Percentiles rank a stretch among this genome's conserved stretches.
Conservation (phyloP, 2,329 filamentous ascomycete genomes). For the Ophioceras dolichostomum region DNA sequence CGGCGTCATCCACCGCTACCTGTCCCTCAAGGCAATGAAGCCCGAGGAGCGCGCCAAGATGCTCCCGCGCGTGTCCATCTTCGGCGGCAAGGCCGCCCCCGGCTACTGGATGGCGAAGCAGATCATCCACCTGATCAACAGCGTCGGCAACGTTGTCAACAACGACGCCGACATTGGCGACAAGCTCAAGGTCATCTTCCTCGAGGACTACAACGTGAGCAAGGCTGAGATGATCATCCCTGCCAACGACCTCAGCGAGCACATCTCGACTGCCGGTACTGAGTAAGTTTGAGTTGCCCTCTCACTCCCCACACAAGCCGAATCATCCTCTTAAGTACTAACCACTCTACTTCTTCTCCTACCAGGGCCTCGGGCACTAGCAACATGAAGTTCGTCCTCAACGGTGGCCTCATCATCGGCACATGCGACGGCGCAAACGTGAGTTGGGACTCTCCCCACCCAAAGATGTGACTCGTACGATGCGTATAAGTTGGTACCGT, state of each 20-base stretch:
- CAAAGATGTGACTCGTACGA: slow-evolving; percentile 1
- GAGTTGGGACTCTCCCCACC: too few species aligned
- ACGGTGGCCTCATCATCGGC: slow-evolving; percentile 92
- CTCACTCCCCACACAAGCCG: slow-evolving; percentile 1
- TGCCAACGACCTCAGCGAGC: slow-evolving; percentile 92
- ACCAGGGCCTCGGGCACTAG: slow-evolving; percentile 63
- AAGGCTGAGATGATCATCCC: slow-evolving; percentile 96
- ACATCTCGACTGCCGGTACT: slow-evolving; percentile 95
- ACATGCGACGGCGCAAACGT: slow-evolving; percentile 97
- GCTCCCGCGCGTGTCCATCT: slow-evolving; percentile 82
- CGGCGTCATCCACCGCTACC: slow-evolving; percentile 88
- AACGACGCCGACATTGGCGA: slow-evolving; percentile 86
- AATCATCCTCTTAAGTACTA: neutral
- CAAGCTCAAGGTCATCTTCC: slow-evolving; percentile 89
- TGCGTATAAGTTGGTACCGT: neutral
- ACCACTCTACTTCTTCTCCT: slow-evolving; percentile 7
- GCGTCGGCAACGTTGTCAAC: slow-evolving; percentile 82
- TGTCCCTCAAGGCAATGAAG: slow-evolving; percentile 75
- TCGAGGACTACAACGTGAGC: slow-evolving; percentile 98
- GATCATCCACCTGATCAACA: slow-evolving; percentile 93
- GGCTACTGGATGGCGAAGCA: slow-evolving; percentile 99
- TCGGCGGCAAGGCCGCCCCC: slow-evolving; percentile 93
- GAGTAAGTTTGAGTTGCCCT: slow-evolving; percentile 39
- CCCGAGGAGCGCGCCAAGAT: slow-evolving; percentile 78
- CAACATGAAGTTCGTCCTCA: slow-evolving; percentile 99